Evolutionary conservation across 495 filamentous ascomycete genomes (phyloP).

Genomic region (Daldinia bambusicola): DNA sequence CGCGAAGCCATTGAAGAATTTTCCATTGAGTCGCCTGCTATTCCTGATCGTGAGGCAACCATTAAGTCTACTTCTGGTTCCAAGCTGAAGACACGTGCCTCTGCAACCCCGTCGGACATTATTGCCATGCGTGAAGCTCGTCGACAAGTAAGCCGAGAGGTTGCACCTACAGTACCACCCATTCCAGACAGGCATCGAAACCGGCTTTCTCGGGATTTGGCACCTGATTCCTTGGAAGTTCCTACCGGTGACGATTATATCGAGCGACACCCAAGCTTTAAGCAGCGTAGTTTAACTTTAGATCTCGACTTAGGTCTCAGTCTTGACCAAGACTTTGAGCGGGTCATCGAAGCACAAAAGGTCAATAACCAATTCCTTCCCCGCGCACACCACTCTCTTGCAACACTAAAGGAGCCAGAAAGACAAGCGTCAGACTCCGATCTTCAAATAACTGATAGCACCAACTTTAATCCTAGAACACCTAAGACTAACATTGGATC

Average conservation of each 20-base stretch:
- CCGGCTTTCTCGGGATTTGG: slow-evolving; percentile 59
- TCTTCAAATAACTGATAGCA: slow-evolving; percentile 10
- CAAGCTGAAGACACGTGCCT: slow-evolving; percentile 89
- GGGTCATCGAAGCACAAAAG: slow-evolving; percentile 98
- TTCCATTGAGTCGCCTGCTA: slow-evolving; percentile 63
- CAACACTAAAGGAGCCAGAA: slow-evolving; percentile 20
- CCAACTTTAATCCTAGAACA: slow-evolving; percentile 3
- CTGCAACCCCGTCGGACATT: slow-evolving; percentile 84
- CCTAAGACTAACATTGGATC: slow-evolving; percentile 67
- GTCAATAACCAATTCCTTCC: slow-evolving; percentile 72
- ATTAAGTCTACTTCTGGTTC: slow-evolving; percentile 86
- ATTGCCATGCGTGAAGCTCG: slow-evolving; percentile 88
- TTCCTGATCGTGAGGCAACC: slow-evolving; percentile 88
- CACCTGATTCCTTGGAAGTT: slow-evolving; percentile 43
- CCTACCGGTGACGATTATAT: slow-evolving; percentile 53
- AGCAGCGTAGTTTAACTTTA: slow-evolving; percentile 69
- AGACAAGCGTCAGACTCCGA: slow-evolving; percentile 39
- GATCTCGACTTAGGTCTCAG: slow-evolving; percentile 87
- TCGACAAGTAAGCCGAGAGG: slow-evolving; percentile 79
- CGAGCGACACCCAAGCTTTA: slow-evolving; percentile 65
- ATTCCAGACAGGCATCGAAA: slow-evolving; percentile 69
- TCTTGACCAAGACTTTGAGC: slow-evolving; percentile 91
- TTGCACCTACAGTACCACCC: slow-evolving; percentile 65
- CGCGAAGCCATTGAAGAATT: slow-evolving; percentile 44
- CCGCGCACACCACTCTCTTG: slow-evolving; percentile 18